Evolutionary conservation across 2,329 filamentous ascomycete genomes (phyloP), one percentile per base, ranked within the genome.

Genomic region (Pseudogymnoascus verrucosus): DNA sequence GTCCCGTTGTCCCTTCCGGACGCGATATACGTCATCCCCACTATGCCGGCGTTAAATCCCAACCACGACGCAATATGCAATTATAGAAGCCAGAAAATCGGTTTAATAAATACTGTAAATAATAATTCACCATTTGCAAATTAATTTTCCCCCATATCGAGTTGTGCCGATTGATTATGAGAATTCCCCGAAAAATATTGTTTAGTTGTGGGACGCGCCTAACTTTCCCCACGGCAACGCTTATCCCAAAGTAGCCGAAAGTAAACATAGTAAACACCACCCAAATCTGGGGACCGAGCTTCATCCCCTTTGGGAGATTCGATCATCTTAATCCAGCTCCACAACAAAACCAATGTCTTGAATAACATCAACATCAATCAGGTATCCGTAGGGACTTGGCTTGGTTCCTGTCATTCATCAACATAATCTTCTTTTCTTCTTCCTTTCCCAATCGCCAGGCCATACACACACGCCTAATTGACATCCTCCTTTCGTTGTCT

Each of bases 251-350:
- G 47, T 54, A 54, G 47, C 47, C 47, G 47, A 54, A 34, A 31
- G 47, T 54, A 54, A 54, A 54, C 47, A 54, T 10, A 54, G 47
- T 34, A 54, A 54, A 54, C 47, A 54, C 44, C 26, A 31, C 26
- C 26, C 26, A 54, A 54, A 54, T 54, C 47, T 54, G 47, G 47
- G 26, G 47, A 54, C 47, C 47, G 47, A 54, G 47, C 47, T 54
- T 54, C 47, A 54, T 54, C 47, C 47, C 47, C n/a, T 54, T 54
- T 54, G n/a, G 47, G 47, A 54, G 47, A 54, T 54, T 54, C 47
- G 47, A 31, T 54, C 47, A 54, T 54, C 47, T 54, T 54, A 54
- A 54, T 54, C 26, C 47, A 34, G 47, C 47, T 54, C 47, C 47
- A 54, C 47, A 54, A 31, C 47, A 54, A 54, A 54, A 54, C 47